Evolutionary conservation across 2,329 filamentous ascomycete genomes (phyloP).

Genomic region (Trichoderma pleuroti): DNA sequence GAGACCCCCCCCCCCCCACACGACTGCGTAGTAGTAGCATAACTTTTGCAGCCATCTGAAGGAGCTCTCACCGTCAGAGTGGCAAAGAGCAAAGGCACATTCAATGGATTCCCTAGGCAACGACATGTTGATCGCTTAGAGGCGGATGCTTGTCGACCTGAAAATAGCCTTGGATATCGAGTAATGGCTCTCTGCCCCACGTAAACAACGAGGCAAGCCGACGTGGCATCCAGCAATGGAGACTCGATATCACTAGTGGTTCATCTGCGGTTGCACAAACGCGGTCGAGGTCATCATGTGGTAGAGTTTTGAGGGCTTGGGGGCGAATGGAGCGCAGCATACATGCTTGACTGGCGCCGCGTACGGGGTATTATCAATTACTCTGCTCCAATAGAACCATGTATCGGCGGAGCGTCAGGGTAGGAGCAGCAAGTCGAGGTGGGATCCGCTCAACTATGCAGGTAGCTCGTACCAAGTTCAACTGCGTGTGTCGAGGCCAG

Average conservation of each 20-base stretch:
- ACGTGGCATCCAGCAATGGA: constrained; percentile 4
- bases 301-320: background rate
- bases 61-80: constrained; percentile 6
- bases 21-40: background rate
- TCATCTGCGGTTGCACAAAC: background rate
- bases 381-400: background rate
- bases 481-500: background rate
- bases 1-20: background rate
- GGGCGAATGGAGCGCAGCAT: background rate
- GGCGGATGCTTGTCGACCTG: constrained; percentile 3
- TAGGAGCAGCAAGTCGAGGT: background rate
- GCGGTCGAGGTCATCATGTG: background rate
- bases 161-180: background rate
- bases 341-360: background rate
- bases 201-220: constrained; percentile 5
- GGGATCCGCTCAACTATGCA: background rate
- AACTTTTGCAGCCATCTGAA: background rate
- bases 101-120: background rate
- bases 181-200: background rate
- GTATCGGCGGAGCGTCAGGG: background rate
- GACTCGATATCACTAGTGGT: background rate
- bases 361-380: background rate
- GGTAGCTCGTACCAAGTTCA: background rate
- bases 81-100: background rate
- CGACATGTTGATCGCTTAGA: background rate